Base-by-base conservation (phyloP, 495 filamentous ascomycete genomes). In the Aspergillus carlsbadensis region DNA sequence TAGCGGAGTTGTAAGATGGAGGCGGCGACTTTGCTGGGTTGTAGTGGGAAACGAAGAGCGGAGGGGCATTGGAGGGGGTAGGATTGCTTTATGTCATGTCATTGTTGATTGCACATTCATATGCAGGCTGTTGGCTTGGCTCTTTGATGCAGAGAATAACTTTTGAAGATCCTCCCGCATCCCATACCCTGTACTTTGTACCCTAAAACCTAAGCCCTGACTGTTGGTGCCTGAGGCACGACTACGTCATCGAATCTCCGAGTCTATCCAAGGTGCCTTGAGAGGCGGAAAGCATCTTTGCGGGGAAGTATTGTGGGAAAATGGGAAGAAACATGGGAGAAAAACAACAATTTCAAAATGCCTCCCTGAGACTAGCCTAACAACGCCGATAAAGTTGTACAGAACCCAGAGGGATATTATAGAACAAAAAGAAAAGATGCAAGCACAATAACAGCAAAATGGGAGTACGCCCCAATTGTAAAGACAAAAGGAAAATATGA, bases 151-250 rank as follows among this genome's bases (percentile, higher is more conserved):
- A 43, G 10, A 8, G 31, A 58, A 41, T 22, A 55, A 45, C 26
- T 29, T 29, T 18, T 11, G 26, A 22, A 33, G 36, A 29, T 39
- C 42, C 2, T 17, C 31, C 56, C 15, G 29, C 54, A 47, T 46
- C 46, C 18, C 52, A 53, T n/a, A n/a, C 67, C 67, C 69, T 67
- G 59, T 62, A 62, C 71, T 70, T 70, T 70, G 62, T 54, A 65
- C 61, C 72, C 72, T 75, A 71, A 62, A 49, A 59, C 59, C 72
- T 67, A 50, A 42, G 39, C 47, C 42, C 39, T 60, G 45, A 17
- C 8, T 29, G 17, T 1, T 8, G 17, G n/a, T 40, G 48, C 49
- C 54, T 51, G 15, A 55, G 31, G 47, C 55, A 42, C 6, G 0
- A 24, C 10, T 36, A 59, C 57, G 44, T 59, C 51, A 59, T 59